These are phyloP conservation scores for Aquilaria sinensis DNA, from an alignment of 345 rosid genomes.

Conservation along the genomic window DNA sequence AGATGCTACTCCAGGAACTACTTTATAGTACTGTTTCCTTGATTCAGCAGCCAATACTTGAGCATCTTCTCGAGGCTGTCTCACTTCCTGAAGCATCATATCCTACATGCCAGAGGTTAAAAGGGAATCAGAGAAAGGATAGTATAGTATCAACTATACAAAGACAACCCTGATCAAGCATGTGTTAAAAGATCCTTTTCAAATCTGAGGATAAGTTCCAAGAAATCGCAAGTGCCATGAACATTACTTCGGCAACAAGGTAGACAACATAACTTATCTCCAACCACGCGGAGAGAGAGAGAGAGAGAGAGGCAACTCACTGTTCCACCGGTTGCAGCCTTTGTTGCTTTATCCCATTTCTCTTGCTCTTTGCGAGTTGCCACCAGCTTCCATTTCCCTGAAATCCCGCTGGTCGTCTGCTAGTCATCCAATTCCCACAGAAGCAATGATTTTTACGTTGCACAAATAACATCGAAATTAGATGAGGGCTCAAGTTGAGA, in stretches of 20 bases:
- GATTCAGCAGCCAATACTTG: constrained; percentile 65
- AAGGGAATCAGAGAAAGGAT: constrained; percentile 14
- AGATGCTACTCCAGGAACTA: constrained; percentile 15
- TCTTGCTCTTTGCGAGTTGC: constrained; percentile 89
- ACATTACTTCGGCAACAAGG: too few species aligned
- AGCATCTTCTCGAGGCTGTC: constrained; percentile 70
- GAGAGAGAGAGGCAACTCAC: constrained; percentile 33
- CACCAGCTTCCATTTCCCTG: constrained; percentile 54
- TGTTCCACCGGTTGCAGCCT: constrained; percentile 83
- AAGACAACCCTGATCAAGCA: too few species aligned
- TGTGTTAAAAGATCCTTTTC: too few species aligned
- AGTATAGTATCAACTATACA: background rate
- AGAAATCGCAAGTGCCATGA: too few species aligned
- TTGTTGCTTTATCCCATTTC: constrained; percentile 91
- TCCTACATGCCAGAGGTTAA: constrained; percentile 36
- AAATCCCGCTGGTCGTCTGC: constrained; percentile 24
- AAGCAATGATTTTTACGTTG: background rate
- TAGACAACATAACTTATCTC: too few species aligned
- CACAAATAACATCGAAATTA: background rate
- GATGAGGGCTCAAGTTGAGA: background rate
- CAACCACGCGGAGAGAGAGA: background rate
- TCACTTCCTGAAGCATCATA: constrained; percentile 56
- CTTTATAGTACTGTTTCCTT: constrained; percentile 78
- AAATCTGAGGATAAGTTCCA: too few species aligned
- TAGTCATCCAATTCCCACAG: constrained; percentile 7